phyloP scores from a whole-genome alignment of 1,284 basidiomycete species.

The Ceratobasidium sp. region DNA sequence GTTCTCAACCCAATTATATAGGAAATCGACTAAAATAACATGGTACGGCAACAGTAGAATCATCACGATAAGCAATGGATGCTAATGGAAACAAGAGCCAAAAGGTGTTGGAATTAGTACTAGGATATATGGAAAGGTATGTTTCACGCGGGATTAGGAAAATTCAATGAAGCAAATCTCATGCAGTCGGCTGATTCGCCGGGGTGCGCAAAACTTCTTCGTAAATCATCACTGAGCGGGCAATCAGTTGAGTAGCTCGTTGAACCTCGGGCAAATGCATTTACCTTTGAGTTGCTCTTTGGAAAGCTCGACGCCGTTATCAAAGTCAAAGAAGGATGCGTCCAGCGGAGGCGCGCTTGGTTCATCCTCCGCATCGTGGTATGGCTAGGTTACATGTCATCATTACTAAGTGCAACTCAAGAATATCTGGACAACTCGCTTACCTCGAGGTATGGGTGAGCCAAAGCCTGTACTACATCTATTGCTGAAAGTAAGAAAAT shows the following conservation, averaged over 20 bases:
- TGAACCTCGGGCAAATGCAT: constrained; percentile 51
- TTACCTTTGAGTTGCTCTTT: constrained; percentile 80
- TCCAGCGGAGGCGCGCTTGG: constrained; percentile 84
- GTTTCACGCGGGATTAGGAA: constrained; percentile 3
- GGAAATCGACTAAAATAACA: constrained; percentile 19
- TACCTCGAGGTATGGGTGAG: constrained; percentile 92
- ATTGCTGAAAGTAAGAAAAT: neutral
- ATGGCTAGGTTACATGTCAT: constrained; percentile 66
- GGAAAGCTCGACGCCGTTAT: constrained; percentile 64
- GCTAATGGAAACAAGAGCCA: constrained; percentile 11
- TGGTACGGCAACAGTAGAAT: constrained; percentile 27
- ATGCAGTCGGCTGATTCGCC: neutral
- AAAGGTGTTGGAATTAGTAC: constrained; percentile 28
- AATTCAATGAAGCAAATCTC: neutral
- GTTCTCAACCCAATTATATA: constrained; percentile 25
- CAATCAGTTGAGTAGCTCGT: constrained; percentile 2
- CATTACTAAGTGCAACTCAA: neutral
- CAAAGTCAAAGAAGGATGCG: constrained; percentile 92
- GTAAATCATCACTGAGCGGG: constrained; percentile 51
- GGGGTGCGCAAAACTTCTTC: constrained; percentile 53
- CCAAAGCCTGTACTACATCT: constrained; percentile 88
- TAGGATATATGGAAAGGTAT: constrained; percentile 31
- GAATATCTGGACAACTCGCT: constrained; percentile 51
- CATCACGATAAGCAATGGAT: constrained; percentile 12
- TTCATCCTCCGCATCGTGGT: constrained; percentile 92